Evolutionary conservation across 164 flowering plant species (phyloP).

Genomic region (Stephania yunnanensis): DNA sequence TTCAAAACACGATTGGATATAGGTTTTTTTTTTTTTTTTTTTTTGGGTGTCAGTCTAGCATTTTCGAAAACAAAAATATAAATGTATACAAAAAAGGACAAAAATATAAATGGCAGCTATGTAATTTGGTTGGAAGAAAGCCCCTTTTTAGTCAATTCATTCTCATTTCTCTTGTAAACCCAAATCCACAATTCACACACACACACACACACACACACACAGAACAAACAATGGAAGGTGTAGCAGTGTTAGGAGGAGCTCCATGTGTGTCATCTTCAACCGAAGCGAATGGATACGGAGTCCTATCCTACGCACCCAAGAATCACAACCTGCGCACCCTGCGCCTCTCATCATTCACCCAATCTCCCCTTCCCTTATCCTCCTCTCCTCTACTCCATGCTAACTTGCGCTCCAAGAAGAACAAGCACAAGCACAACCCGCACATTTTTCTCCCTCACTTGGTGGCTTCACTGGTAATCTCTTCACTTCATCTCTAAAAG

Average conservation of each 20-base stretch:
- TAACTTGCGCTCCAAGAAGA: slow-evolving; percentile 25
- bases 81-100: too few species aligned
- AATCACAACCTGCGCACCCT: slow-evolving; percentile 24
- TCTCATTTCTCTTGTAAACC: not conserved
- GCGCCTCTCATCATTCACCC: slow-evolving; percentile 42
- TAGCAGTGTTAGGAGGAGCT: slow-evolving; percentile 25
- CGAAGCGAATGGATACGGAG: slow-evolving; percentile 13
- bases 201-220: not conserved
- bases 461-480: slow-evolving; percentile 71
- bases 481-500: not conserved
- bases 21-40: too few species aligned
- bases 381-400: slow-evolving; percentile 22
- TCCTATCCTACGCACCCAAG: slow-evolving; percentile 11
- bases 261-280: slow-evolving; percentile 12
- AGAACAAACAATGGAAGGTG: slow-evolving; percentile 27
- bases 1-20: too few species aligned
- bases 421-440: slow-evolving; percentile 20
- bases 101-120: not conserved
- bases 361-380: slow-evolving; percentile 34
- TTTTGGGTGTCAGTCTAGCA: too few species aligned
- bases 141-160: too few species aligned
- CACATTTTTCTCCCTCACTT: slow-evolving; percentile 77
- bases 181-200: not conserved
- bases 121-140: not conserved
- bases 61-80: too few species aligned